These are phyloP conservation scores for Trichoderma parareesei DNA, from an alignment of 495 filamentous ascomycete species.

Conservation along the genomic window DNA sequence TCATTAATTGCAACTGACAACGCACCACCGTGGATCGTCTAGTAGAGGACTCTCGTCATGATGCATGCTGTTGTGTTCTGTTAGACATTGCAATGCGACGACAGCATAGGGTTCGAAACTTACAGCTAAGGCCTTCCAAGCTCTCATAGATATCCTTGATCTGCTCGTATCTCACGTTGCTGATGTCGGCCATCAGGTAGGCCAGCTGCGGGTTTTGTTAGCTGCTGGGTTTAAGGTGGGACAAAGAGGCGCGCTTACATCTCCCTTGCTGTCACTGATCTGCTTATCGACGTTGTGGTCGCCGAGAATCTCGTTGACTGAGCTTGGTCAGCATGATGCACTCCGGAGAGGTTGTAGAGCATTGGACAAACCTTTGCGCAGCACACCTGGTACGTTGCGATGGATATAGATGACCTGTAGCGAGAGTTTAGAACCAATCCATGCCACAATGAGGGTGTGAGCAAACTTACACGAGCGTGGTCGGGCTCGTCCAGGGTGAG, in stretches of 20 bases:
- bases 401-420: constrained; percentile 84
- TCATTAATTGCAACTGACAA: too few species aligned
- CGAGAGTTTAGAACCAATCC: constrained; percentile 11
- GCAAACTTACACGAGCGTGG: constrained; percentile 60
- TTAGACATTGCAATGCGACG: background rate
- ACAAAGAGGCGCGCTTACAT: constrained; percentile 41
- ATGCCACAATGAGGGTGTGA: background rate
- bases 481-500: constrained; percentile 81
- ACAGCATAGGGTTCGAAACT: constrained; percentile 23
- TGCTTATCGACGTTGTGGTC: constrained; percentile 99
- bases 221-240: background rate
- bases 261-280: constrained; percentile 88
- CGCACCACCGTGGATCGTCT: constrained; percentile 12
- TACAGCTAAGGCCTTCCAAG: constrained; percentile 75
- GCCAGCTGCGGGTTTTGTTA: constrained; percentile 50
- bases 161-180: constrained; percentile 65
- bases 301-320: constrained; percentile 85
- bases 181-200: constrained; percentile 97
- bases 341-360: background rate
- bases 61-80: constrained; percentile 55
- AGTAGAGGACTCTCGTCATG: constrained; percentile 83
- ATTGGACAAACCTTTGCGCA: constrained; percentile 52
- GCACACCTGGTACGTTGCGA: constrained; percentile 87
- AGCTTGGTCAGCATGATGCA: constrained; percentile 14
- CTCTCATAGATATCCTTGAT: constrained; percentile 79